Evolutionary conservation across 805 yeast species (phyloP).

Genomic region (Clavispora vitiphila): DNA sequence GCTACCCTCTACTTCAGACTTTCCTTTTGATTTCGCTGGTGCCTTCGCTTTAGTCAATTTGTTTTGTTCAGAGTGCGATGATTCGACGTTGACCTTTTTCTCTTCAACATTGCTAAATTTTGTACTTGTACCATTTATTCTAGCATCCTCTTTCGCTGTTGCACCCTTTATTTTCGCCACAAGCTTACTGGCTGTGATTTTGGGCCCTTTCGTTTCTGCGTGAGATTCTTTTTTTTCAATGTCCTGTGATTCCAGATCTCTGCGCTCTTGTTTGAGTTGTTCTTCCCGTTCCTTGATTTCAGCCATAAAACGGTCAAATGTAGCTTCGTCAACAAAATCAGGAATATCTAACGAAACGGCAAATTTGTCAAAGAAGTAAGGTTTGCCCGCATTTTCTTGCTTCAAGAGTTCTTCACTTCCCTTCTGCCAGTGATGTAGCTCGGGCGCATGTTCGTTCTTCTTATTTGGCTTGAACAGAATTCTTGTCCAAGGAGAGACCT

Average conservation of each 20-base stretch:
- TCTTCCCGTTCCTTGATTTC: constrained; percentile 27
- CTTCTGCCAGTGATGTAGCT: constrained; percentile 80
- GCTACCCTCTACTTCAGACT: background rate
- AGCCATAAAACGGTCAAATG: constrained; percentile 50
- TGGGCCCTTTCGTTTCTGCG: background rate
- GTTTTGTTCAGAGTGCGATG: background rate
- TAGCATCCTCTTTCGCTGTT: background rate
- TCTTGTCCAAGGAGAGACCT: constrained; percentile 80
- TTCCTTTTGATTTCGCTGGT: background rate
- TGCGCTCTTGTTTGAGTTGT: constrained; percentile 1
- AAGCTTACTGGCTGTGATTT: constrained; percentile 1
- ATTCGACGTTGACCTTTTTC: background rate
- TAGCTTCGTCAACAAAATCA: constrained; percentile 52
- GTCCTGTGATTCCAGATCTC: constrained; percentile 8
- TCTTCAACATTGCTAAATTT: background rate
- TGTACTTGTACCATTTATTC: background rate
- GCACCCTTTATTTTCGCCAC: constrained; percentile 1
- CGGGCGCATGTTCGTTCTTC: constrained; percentile 41
- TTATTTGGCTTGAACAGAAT: constrained; percentile 51
- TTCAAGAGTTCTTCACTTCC: constrained; percentile 51
- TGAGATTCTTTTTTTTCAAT: constrained; percentile 1
- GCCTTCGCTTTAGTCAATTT: background rate
- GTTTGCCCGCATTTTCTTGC: constrained; percentile 28
- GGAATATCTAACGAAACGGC: constrained; percentile 70
- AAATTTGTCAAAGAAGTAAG: constrained; percentile 71